These are phyloP conservation scores for Vanrija humicola DNA, from an alignment of 1,284 basidiomycete genomes.

Conservation along the genomic window DNA sequence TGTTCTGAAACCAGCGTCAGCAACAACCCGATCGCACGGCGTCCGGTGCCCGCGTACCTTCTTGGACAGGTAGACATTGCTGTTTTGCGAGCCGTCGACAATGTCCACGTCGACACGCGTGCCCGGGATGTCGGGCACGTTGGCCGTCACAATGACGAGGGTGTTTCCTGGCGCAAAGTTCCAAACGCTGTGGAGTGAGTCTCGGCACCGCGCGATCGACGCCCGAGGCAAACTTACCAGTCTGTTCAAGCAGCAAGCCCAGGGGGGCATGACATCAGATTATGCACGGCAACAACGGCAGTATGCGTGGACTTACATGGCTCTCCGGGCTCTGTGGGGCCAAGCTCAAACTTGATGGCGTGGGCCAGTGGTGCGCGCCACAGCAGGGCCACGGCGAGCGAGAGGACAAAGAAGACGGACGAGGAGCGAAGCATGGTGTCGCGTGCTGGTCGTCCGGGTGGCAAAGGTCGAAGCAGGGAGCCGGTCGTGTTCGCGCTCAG, in stretches of 20 bases:
- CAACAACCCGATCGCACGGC: neutral
- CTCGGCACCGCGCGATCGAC: neutral
- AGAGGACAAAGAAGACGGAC: slow-evolving; percentile 16
- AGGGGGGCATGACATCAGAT: neutral
- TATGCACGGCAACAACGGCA: neutral
- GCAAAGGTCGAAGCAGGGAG: neutral
- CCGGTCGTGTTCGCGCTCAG: neutral
- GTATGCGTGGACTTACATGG: slow-evolving; percentile 49
- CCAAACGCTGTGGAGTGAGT: slow-evolving; percentile 70
- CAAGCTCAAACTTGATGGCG: slow-evolving; percentile 81
- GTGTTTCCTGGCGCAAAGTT: slow-evolving; percentile 80
- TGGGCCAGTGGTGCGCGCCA: slow-evolving; percentile 16
- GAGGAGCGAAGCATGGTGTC: neutral
- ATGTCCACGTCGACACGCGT: slow-evolving; percentile 92
- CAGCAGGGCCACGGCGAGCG: slow-evolving; percentile 13
- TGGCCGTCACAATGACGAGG: slow-evolving; percentile 90
- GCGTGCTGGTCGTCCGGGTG: neutral
- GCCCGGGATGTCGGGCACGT: slow-evolving; percentile 65
- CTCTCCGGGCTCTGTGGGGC: slow-evolving; percentile 63
- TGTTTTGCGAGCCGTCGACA: slow-evolving; percentile 78
- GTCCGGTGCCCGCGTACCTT: slow-evolving; percentile 44
- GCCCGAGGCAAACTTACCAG: slow-evolving; percentile 28
- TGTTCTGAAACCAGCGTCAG: slow-evolving; percentile 50
- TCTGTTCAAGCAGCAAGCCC: slow-evolving; percentile 21
- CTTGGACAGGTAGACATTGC: slow-evolving; percentile 90